Evolutionary conservation across 2,329 filamentous ascomycete species (phyloP).

Genomic region (Rugonectria rugulosa): DNA sequence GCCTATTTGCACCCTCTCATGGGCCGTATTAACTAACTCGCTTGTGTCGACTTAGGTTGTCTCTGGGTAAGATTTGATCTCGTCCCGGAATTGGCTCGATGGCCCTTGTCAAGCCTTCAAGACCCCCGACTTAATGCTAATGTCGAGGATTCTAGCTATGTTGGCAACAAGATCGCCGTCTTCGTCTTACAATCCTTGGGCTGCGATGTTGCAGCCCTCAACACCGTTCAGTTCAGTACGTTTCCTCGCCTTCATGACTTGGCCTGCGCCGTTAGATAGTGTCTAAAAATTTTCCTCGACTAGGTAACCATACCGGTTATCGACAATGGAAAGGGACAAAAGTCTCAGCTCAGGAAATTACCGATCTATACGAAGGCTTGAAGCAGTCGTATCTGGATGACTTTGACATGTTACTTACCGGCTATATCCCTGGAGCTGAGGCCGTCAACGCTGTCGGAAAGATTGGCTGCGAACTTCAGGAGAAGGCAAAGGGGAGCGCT

Average conservation of each 20-base stretch:
- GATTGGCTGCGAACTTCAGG: slow-evolving; percentile 82
- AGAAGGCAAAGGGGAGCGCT: slow-evolving; percentile 66
- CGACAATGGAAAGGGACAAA: slow-evolving; percentile 85
- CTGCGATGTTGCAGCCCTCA: slow-evolving; percentile 91
- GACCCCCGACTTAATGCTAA: not conserved
- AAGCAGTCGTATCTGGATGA: slow-evolving; percentile 83
- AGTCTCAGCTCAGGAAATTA: slow-evolving; percentile 82
- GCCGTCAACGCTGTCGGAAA: slow-evolving; percentile 83
- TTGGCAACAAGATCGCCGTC: slow-evolving; percentile 96
- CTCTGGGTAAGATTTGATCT: slow-evolving; percentile 33
- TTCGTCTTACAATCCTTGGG: slow-evolving; percentile 94
- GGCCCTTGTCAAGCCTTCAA: not conserved
- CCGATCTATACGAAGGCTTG: slow-evolving; percentile 83
- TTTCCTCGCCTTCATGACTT: slow-evolving; percentile 23
- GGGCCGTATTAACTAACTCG: slow-evolving; percentile 18
- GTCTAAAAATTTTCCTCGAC: slow-evolving; percentile 7
- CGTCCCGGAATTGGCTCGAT: not conserved
- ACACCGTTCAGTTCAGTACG: slow-evolving; percentile 97
- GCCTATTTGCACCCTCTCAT: not conserved
- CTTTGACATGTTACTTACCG: slow-evolving; percentile 94
- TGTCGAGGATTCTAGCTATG: slow-evolving; percentile 69
- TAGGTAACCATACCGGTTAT: slow-evolving; percentile 96
- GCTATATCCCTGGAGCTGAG: slow-evolving; percentile 89
- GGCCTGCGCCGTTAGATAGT: no score
- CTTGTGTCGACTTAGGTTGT: slow-evolving; percentile 33